A percentile compares a stretch with the other conserved stretches of the same genome.
phyloP scores from a whole-genome alignment of 495 filamentous ascomycete genomes.

The Penicillium ucsense region DNA sequence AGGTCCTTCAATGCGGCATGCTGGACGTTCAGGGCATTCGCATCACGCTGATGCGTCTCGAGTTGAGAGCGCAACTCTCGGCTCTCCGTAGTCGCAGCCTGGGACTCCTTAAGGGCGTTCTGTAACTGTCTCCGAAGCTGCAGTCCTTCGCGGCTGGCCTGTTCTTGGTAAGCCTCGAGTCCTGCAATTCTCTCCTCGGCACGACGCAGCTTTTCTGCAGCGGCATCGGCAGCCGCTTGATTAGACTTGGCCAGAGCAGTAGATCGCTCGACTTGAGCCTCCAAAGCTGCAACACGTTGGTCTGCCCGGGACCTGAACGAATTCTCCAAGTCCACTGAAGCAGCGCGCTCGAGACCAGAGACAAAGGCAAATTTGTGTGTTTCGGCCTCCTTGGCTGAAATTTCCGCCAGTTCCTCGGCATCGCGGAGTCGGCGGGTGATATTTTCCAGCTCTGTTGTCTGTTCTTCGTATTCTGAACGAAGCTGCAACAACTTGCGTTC shows the following conservation, averaged over 20 bases:
- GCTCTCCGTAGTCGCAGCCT: conserved; percentile 64
- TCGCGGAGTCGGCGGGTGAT: conserved; percentile 66
- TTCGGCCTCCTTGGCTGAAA: conserved; percentile 75
- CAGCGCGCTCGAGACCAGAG: conserved; percentile 61
- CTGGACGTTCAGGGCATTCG: conserved; percentile 83
- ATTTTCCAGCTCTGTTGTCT: conserved; percentile 68
- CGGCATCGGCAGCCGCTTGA: conserved; percentile 79
- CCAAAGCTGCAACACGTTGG: conserved; percentile 68
- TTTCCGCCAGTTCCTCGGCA: conserved; percentile 85
- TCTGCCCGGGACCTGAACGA: conserved; percentile 48
- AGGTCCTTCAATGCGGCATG: conserved; percentile 88
- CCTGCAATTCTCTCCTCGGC: conserved; percentile 95
- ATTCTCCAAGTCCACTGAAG: conserved; percentile 35
- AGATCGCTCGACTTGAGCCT: conserved; percentile 68
- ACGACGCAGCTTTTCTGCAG: conserved; percentile 77
- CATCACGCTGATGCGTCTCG: conserved; percentile 74
- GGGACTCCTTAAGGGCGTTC: conserved; percentile 66
- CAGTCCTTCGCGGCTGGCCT: conserved; percentile 85
- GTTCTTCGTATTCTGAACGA: conserved; percentile 75
- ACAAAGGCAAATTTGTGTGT: conserved; percentile 78
- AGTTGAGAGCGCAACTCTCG: conserved; percentile 69
- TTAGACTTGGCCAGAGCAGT: conserved; percentile 75
- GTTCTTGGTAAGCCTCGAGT: conserved; percentile 92
- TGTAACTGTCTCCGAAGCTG: conserved; percentile 84
- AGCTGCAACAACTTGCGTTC: conserved; percentile 73